Percentiles rank a stretch among this genome's conserved stretches.
Evolutionary conservation across 1,284 basidiomycete genomes (phyloP).

Genomic region (Ganoderma meredithae): DNA sequence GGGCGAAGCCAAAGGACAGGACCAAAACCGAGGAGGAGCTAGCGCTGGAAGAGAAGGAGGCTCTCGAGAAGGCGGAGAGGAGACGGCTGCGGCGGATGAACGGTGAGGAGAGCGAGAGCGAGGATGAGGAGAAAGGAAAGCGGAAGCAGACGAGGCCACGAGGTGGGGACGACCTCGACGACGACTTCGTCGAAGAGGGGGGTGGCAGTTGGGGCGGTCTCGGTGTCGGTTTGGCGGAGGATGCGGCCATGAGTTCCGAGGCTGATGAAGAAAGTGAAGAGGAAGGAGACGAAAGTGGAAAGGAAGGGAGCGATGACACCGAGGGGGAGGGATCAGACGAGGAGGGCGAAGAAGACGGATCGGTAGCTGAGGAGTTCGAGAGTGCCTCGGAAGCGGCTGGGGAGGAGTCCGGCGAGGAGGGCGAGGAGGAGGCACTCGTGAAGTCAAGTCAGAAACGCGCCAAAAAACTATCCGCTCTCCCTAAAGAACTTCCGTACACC

Average conservation of each 20-base stretch:
- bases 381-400: slow-evolving; percentile 33
- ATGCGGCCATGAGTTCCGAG: slow-evolving; percentile 41
- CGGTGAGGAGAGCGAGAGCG: slow-evolving; percentile 76
- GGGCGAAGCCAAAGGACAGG: slow-evolving; percentile 94
- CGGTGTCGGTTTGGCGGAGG: slow-evolving; percentile 58
- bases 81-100: slow-evolving; percentile 87
- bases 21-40: slow-evolving; percentile 97
- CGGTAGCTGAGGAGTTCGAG: slow-evolving; percentile 44
- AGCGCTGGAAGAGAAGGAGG: slow-evolving; percentile 88
- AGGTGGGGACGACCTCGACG: slow-evolving; percentile 90
- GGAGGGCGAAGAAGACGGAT: slow-evolving; percentile 38
- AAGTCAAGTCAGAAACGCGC: slow-evolving; percentile 29
- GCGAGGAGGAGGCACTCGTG: slow-evolving; percentile 50
- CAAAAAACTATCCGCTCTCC: slow-evolving; percentile 23
- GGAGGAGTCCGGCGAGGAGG: slow-evolving; percentile 46
- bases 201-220: slow-evolving; percentile 47
- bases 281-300: slow-evolving; percentile 40
- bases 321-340: slow-evolving; percentile 47
- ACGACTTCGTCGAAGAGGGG: slow-evolving; percentile 80
- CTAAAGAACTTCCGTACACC: slow-evolving; percentile 86
- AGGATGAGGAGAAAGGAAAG: slow-evolving; percentile 61
- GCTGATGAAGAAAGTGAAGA: slow-evolving; percentile 36
- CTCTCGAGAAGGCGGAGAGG: slow-evolving; percentile 87
- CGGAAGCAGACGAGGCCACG: slow-evolving; percentile 54
- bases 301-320: slow-evolving; percentile 60